Conservation (phyloP, 768 basidiomycete genomes). For the Clitopilus passeckerianus region DNA sequence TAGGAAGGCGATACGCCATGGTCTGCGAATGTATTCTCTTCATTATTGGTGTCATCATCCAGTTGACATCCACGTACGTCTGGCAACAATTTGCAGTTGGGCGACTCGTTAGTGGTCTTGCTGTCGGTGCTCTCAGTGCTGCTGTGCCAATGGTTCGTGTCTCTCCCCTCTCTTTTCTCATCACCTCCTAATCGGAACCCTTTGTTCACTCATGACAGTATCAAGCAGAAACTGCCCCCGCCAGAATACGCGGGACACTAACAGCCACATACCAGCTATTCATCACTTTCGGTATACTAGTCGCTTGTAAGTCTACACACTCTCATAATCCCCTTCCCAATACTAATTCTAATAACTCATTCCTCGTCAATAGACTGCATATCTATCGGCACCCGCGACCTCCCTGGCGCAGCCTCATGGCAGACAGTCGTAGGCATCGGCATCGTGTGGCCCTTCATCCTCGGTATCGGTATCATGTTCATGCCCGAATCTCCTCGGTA, state of each 20-base stretch:
- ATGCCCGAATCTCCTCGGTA: slow-evolving; percentile 65
- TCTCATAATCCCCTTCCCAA: background rate
- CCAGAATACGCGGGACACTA: slow-evolving; percentile 65
- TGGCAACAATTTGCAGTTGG: slow-evolving; percentile 72
- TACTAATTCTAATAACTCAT: background rate
- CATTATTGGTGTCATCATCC: slow-evolving; percentile 56
- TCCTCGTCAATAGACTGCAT: slow-evolving; percentile 47
- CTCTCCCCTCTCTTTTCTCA: background rate
- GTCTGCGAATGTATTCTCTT: slow-evolving; percentile 52
- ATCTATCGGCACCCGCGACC: slow-evolving; percentile 57
- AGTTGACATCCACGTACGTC: slow-evolving; percentile 39
- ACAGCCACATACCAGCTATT: slow-evolving; percentile 61
- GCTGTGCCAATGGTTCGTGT: slow-evolving; percentile 55
- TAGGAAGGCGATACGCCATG: slow-evolving; percentile 69
- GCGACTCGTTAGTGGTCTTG: slow-evolving; percentile 60
- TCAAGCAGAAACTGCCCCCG: slow-evolving; percentile 69
- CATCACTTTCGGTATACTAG: slow-evolving; percentile 67
- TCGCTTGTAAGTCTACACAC: slow-evolving; percentile 45
- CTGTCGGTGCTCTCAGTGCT: slow-evolving; percentile 63
- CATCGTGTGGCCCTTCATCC: slow-evolving; percentile 56
- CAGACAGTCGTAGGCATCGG: slow-evolving; percentile 57
- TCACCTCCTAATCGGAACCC: slow-evolving; percentile 3
- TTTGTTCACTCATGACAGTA: slow-evolving; percentile 30
- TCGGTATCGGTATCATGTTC: slow-evolving; percentile 60
- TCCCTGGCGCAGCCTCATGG: slow-evolving; percentile 50